Conservation (phyloP, 2,329 filamentous ascomycete species). For the Ceratocystis eucalypticola region DNA sequence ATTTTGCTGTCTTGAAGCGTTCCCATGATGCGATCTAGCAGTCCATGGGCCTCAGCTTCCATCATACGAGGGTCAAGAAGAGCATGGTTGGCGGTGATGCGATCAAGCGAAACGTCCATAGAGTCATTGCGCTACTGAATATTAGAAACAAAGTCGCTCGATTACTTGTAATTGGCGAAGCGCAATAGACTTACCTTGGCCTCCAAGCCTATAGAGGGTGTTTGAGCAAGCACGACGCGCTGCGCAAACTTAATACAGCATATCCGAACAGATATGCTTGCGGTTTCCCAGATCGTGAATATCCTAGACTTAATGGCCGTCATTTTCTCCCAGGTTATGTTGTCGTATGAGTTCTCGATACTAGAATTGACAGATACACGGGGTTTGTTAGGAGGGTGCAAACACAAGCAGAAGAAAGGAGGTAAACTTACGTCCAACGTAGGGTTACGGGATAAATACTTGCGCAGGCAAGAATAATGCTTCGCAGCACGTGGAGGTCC, state of each 20-base stretch:
- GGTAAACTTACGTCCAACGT: conserved; percentile 73
- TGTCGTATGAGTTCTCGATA: conserved; percentile 74
- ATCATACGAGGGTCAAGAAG: conserved; percentile 66
- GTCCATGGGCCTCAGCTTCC: conserved; percentile 82
- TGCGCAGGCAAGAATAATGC: conserved; percentile 73
- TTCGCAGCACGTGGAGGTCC: conserved; percentile 70
- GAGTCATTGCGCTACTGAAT: conserved; percentile 32
- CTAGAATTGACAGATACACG: conserved; percentile 35
- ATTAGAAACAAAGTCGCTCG: conserved; percentile 17
- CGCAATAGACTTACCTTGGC: conserved; percentile 51
- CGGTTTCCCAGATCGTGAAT: conserved; percentile 73
- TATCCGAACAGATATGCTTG: conserved; percentile 62
- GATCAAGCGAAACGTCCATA: conserved; percentile 68
- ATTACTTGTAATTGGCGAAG: neutral
- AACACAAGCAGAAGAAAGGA: conserved; percentile 10
- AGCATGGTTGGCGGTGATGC: conserved; percentile 72
- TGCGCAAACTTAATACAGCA: conserved; percentile 98
- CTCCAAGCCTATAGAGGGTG: conserved; percentile 66
- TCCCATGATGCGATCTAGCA: conserved; percentile 75
- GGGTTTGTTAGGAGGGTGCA: neutral
- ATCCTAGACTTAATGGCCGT: conserved; percentile 79
- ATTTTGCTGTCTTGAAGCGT: conserved; percentile 63
- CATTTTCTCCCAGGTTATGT: conserved; percentile 75
- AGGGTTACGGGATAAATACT: conserved; percentile 89
- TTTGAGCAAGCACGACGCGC: conserved; percentile 83